Percentiles rank a stretch among this genome's conserved stretches.
Conservation (phyloP, 768 basidiomycete genomes). For the Boletus speciosus region DNA sequence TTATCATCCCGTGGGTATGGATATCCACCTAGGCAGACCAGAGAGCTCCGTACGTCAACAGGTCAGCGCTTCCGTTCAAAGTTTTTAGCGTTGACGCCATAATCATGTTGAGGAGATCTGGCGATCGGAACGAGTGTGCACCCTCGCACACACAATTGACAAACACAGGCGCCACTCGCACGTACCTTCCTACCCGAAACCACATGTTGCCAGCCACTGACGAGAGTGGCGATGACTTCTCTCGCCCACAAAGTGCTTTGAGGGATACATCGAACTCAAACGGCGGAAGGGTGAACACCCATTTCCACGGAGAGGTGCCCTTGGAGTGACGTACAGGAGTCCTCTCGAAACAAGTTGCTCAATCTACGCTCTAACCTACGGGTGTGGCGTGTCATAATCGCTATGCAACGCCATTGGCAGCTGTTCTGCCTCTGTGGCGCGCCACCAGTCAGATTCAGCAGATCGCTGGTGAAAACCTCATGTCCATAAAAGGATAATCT, state of each 20-base stretch:
- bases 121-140: constrained; percentile 1
- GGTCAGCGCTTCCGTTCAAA: constrained; percentile 3
- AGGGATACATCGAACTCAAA: background rate
- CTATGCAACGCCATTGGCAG: background rate
- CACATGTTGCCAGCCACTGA: constrained; percentile 23
- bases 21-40: background rate
- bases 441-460: constrained; percentile 11
- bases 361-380: background rate
- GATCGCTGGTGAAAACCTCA: background rate
- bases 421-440: constrained; percentile 7
- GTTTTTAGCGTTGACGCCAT: constrained; percentile 11
- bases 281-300: background rate
- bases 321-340: constrained; percentile 18
- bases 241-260: constrained; percentile 8
- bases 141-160: background rate
- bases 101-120: constrained; percentile 1
- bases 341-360: constrained; percentile 5
- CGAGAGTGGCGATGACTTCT: constrained; percentile 13
- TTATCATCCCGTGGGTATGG: background rate
- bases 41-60: background rate
- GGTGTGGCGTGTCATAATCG: constrained; percentile 8
- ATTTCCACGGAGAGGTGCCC: constrained; percentile 20
- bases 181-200: constrained; percentile 15
- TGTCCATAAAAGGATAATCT: constrained; percentile 7
- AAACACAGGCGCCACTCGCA: constrained; percentile 17